These are phyloP conservation scores for Yarrowia sp. DNA, from an alignment of 805 yeast species.

Conservation along the genomic window DNA sequence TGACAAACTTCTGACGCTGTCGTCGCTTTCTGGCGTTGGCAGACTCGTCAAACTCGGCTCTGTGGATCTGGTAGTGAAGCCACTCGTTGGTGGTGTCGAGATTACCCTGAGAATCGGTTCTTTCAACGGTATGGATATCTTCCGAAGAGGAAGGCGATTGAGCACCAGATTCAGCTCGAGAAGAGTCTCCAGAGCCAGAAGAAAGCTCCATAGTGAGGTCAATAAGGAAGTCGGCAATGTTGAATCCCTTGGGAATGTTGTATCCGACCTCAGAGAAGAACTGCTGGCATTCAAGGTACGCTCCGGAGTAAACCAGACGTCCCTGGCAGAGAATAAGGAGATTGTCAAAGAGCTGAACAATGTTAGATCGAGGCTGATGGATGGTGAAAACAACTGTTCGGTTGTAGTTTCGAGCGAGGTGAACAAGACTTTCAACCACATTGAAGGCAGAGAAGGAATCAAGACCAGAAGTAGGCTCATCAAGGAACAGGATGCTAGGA, in stretches of 20 bases:
- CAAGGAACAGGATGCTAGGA: constrained; percentile 81
- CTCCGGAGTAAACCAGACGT: constrained; percentile 84
- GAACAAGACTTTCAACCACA: constrained; percentile 83
- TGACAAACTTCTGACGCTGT: constrained; percentile 29
- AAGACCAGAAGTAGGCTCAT: constrained; percentile 95
- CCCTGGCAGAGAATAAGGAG: constrained; percentile 84
- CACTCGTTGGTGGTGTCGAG: constrained; percentile 76
- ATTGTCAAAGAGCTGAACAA: constrained; percentile 88
- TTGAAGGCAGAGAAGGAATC: constrained; percentile 93
- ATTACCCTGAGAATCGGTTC: constrained; percentile 44
- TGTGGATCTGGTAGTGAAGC: constrained; percentile 83
- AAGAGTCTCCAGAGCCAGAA: constrained; percentile 35
- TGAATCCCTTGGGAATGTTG: constrained; percentile 85
- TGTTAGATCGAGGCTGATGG: constrained; percentile 96
- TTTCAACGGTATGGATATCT: constrained; percentile 43
- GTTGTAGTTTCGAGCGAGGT: constrained; percentile 77
- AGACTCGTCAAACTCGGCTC: constrained; percentile 64
- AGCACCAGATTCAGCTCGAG: constrained; percentile 19
- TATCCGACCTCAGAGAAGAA: constrained; percentile 80
- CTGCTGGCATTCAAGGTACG: constrained; percentile 73
- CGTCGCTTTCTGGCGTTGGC: constrained; percentile 16
- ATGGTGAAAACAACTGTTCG: constrained; percentile 92
- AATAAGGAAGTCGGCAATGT: constrained; percentile 90
- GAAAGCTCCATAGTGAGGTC: constrained; percentile 79
- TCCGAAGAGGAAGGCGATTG: constrained; percentile 39